Conservation (phyloP, 495 filamentous ascomycete genomes). For the Annulohypoxylon moriforme region DNA sequence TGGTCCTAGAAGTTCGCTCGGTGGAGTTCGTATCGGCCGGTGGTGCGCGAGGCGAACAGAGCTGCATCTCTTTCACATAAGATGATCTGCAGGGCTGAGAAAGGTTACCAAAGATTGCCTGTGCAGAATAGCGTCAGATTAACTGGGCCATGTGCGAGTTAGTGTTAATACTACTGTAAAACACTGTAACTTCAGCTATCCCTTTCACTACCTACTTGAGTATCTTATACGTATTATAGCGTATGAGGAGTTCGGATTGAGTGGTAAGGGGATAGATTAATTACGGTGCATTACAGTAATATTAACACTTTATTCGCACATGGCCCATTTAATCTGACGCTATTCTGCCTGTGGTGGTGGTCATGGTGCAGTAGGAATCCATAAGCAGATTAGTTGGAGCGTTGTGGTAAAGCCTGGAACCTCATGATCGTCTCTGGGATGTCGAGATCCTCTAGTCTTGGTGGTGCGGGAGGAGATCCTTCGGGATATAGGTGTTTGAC, state of each 20-base stretch:
- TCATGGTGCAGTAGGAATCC: not conserved
- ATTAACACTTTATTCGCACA: too few species aligned
- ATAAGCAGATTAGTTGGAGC: not conserved
- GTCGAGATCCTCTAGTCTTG: constrained; percentile 13
- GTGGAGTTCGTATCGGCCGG: constrained; percentile 11
- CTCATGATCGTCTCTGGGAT: constrained; percentile 8
- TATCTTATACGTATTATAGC: too few species aligned
- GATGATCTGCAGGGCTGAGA: constrained; percentile 27
- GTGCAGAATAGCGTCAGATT: too few species aligned
- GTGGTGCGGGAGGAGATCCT: constrained; percentile 21
- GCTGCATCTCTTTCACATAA: constrained; percentile 14
- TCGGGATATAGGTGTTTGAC: constrained; percentile 18
- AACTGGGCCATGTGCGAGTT: too few species aligned
- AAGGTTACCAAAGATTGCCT: not conserved
- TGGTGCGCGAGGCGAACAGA: constrained; percentile 21
- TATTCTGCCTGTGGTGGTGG: not conserved
- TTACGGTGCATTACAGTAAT: too few species aligned
- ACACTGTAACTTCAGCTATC: too few species aligned
- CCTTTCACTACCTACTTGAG: too few species aligned
- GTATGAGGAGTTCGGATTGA: too few species aligned
- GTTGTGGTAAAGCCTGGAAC: constrained; percentile 5
- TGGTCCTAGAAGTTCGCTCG: constrained; percentile 3
- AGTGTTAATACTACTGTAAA: too few species aligned
- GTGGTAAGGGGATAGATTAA: too few species aligned
- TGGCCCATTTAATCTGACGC: too few species aligned